A percentile compares a stretch with the other conserved stretches of the same genome.
These are phyloP conservation scores for Bidens hawaiensis DNA, from an alignment of 140 eudicot species.

Conservation along the genomic window DNA sequence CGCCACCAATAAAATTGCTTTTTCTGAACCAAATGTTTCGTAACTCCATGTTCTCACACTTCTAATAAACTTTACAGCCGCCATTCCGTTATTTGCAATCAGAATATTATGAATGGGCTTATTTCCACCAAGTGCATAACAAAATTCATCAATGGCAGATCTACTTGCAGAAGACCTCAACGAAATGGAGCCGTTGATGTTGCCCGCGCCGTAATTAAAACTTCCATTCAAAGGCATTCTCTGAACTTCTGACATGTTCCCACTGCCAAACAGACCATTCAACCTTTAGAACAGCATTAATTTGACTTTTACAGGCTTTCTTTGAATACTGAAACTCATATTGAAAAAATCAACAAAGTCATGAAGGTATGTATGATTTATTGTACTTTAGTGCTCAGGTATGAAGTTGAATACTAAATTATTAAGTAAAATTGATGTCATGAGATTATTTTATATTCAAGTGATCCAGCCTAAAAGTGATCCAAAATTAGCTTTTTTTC, in stretches of 20 bases:
- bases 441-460: too few relatives aligned
- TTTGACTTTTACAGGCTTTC: constrained; percentile 25
- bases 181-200: constrained; percentile 48
- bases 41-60: constrained; percentile 96
- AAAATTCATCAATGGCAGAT: constrained; percentile 74
- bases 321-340: too few relatives aligned
- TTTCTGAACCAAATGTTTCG: constrained; percentile 93
- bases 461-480: too few relatives aligned
- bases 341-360: too few relatives aligned
- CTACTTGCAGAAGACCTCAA: constrained; percentile 49
- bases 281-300: not conserved
- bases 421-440: too few relatives aligned
- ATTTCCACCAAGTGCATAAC: constrained; percentile 82
- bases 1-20: constrained; percentile 89
- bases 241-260: constrained; percentile 65
- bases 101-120: constrained; percentile 90
- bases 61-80: constrained; percentile 94
- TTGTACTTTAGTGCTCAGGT: too few relatives aligned
- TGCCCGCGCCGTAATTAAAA: constrained; percentile 33
- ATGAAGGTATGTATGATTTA: too few relatives aligned
- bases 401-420: too few relatives aligned
- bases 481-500: too few relatives aligned
- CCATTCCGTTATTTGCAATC: constrained; percentile 98
- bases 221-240: constrained; percentile 44
- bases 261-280: constrained; percentile 11